phyloP scores from a whole-genome alignment of 495 filamentous ascomycete species.

The Eremomyces bilateralis region DNA sequence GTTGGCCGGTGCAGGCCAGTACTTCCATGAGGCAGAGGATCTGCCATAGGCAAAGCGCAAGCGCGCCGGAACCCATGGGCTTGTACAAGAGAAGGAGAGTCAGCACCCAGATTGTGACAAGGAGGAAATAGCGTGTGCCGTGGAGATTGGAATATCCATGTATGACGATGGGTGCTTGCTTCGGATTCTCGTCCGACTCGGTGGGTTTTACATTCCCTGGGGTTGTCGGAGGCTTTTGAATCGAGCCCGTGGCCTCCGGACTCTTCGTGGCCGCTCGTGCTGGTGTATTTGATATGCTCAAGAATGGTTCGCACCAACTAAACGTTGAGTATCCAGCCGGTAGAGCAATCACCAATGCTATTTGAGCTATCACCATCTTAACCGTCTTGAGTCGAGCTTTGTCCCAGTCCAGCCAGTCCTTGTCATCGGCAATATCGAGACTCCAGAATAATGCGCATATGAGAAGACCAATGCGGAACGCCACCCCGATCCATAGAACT shows the following conservation, averaged over 20 bases:
- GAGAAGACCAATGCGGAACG: conserved; percentile 54
- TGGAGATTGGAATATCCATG: conserved; percentile 83
- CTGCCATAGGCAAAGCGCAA: conserved; percentile 61
- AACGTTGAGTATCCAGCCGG: conserved; percentile 27
- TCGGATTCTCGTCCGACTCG: conserved; percentile 2
- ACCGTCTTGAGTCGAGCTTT: conserved; percentile 42
- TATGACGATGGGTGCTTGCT: conserved; percentile 24
- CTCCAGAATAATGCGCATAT: conserved; percentile 68
- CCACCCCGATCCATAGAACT: conserved; percentile 59
- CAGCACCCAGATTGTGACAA: conserved; percentile 55
- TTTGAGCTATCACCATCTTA: conserved; percentile 54
- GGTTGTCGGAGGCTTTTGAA: background rate
- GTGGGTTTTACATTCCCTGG: conserved; percentile 1
- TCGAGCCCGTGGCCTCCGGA: conserved; percentile 4
- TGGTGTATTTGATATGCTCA: too few species aligned
- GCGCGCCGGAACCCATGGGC: conserved; percentile 75
- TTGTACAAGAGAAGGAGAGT: conserved; percentile 68
- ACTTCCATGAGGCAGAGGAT: conserved; percentile 77
- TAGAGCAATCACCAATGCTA: conserved; percentile 46
- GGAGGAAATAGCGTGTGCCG: conserved; percentile 73
- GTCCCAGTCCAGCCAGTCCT: conserved; percentile 50
- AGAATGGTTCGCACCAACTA: conserved; percentile 13
- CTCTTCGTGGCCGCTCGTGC: conserved; percentile 8
- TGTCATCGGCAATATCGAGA: conserved; percentile 78
- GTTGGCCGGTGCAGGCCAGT: conserved; percentile 39